Evolutionary conservation across 2,329 filamentous ascomycete species (phyloP).

Genomic region (Ophiostoma australiae): DNA sequence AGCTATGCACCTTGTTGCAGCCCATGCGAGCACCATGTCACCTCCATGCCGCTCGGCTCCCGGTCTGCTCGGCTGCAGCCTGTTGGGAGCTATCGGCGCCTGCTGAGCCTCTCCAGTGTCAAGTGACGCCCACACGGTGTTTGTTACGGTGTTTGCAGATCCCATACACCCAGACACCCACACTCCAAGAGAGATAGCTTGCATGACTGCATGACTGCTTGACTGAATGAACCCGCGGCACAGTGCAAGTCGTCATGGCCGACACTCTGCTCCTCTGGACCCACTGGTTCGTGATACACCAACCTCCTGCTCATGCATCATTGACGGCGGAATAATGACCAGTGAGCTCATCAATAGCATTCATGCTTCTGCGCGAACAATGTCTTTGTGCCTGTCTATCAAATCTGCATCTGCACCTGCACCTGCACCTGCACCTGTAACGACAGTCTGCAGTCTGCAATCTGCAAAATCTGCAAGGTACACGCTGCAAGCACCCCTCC

Average conservation of each 20-base stretch:
- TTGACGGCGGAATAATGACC: neutral
- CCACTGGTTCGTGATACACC: slow-evolving; percentile 8
- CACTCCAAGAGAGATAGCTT: neutral
- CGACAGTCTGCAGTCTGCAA: no score
- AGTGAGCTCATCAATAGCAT: neutral
- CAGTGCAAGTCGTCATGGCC: slow-evolving; percentile 1
- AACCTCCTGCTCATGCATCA: slow-evolving; percentile 4
- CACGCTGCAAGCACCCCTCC: neutral
- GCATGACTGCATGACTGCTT: neutral
- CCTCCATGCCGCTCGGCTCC: neutral
- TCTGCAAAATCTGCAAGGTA: neutral
- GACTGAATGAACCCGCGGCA: neutral
- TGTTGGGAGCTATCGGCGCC: no score
- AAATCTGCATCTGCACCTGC: neutral
- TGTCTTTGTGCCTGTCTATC: neutral
- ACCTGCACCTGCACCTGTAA: neutral
- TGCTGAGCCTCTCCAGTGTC: neutral
- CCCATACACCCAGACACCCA: no score
- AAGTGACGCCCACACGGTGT: neutral
- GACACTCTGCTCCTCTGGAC: neutral
- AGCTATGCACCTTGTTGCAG: slow-evolving; percentile 4
- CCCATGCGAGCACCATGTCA: neutral
- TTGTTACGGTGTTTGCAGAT: neutral
- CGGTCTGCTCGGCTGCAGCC: neutral
- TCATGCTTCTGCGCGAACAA: neutral